Percentiles rank a stretch among this genome's conserved stretches.
Conservation (phyloP, 2,329 filamentous ascomycete species). For the Cladophialophora yegresii region DNA sequence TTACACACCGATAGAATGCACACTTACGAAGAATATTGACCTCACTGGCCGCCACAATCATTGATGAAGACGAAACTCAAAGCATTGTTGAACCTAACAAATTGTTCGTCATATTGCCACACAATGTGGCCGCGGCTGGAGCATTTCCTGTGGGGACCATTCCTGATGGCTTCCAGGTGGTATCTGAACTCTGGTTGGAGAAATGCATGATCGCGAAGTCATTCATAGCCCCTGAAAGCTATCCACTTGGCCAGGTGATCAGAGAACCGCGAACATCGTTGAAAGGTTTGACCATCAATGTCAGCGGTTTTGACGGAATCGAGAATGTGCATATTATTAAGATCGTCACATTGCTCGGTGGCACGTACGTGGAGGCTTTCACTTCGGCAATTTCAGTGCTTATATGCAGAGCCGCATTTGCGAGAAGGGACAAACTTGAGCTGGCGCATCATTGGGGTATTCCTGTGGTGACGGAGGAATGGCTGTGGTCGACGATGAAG, state of each 20-base stretch:
- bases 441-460: conserved; percentile 74
- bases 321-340: conserved; percentile 84
- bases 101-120: conserved; percentile 52
- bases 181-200: conserved; percentile 95
- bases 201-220: conserved; percentile 76
- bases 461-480: conserved; percentile 76
- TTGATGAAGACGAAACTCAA: conserved; percentile 42
- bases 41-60: conserved; percentile 45
- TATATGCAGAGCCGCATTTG: conserved; percentile 63
- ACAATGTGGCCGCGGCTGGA: conserved; percentile 42
- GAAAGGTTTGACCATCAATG: conserved; percentile 69
- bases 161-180: conserved; percentile 41
- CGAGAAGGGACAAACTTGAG: conserved; percentile 72
- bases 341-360: conserved; percentile 73
- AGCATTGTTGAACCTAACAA: conserved; percentile 4
- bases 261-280: conserved; percentile 72
- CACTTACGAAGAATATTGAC: conserved; percentile 46
- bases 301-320: conserved; percentile 78
- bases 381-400: conserved; percentile 72
- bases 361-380: conserved; percentile 76
- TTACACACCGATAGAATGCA: conserved; percentile 17
- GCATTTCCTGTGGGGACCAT: conserved; percentile 39
- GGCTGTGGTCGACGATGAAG: conserved; percentile 81
- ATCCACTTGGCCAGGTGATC: conserved; percentile 77
- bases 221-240: conserved; percentile 67